phyloP scores from a whole-genome alignment of 1,284 basidiomycete genomes.

The Anthracocystis panici-leucophaei region DNA sequence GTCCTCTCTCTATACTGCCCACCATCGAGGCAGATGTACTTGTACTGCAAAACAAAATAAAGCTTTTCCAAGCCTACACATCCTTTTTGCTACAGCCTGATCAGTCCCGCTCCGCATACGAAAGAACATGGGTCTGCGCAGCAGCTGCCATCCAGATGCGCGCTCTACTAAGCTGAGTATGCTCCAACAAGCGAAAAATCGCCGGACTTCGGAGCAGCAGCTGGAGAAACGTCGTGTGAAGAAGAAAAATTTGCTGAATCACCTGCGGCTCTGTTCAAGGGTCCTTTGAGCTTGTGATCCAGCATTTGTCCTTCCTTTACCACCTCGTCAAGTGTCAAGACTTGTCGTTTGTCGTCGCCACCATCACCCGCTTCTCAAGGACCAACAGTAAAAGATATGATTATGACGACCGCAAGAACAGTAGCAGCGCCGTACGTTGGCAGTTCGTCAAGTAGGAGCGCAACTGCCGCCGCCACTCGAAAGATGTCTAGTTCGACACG shows the following conservation, averaged over 20 bases:
- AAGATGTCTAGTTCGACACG: background rate
- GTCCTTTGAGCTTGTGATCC: background rate
- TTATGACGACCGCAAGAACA: background rate
- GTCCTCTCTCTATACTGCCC: constrained; percentile 2
- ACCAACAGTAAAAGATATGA: background rate
- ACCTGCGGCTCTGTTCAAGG: background rate
- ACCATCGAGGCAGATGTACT: constrained; percentile 1
- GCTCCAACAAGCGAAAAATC: too few species aligned
- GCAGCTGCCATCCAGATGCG: too few species aligned
- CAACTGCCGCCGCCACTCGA: background rate
- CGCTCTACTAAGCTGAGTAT: too few species aligned
- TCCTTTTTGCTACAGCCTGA: too few species aligned
- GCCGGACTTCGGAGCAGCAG: too few species aligned
- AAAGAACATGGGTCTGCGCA: too few species aligned
- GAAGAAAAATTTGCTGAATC: background rate
- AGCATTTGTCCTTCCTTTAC: constrained; percentile 1
- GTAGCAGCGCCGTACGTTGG: background rate
- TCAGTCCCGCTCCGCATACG: background rate
- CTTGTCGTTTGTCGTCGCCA: background rate
- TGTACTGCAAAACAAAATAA: background rate
- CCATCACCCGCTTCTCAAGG: background rate
- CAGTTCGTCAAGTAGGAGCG: background rate
- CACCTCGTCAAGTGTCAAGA: background rate
- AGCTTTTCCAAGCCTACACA: background rate
- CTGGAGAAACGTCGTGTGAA: background rate